Conservation (phyloP, 1,284 basidiomycete genomes). For the Porodaedalea pini region DNA sequence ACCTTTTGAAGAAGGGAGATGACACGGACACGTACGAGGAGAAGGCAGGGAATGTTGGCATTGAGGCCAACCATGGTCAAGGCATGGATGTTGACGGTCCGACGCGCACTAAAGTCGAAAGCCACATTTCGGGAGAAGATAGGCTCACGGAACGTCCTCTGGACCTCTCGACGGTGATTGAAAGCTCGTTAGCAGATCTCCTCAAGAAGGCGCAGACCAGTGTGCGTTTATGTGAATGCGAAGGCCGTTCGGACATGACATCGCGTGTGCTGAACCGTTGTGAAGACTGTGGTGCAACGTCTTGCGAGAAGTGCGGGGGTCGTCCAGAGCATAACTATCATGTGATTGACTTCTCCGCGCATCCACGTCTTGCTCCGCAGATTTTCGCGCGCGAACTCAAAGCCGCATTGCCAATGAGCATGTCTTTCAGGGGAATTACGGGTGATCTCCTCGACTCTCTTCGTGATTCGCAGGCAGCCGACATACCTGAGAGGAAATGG, state of each 20-base stretch:
- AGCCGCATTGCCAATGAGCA: slow-evolving; percentile 82
- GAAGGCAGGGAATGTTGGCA: slow-evolving; percentile 41
- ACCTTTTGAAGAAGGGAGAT: slow-evolving; percentile 61
- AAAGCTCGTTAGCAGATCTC: slow-evolving; percentile 50
- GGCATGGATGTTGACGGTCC: slow-evolving; percentile 46
- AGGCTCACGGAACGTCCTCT: slow-evolving; percentile 58
- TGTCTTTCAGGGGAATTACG: slow-evolving; percentile 58
- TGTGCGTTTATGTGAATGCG: slow-evolving; percentile 81
- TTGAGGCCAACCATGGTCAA: slow-evolving; percentile 38
- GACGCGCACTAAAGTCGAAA: slow-evolving; percentile 34
- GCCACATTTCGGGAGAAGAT: slow-evolving; percentile 69
- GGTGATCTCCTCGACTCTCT: slow-evolving; percentile 51
- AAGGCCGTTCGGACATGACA: slow-evolving; percentile 81
- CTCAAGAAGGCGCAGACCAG: slow-evolving; percentile 68
- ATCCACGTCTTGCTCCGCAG: slow-evolving; percentile 62
- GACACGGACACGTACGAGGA: slow-evolving; percentile 62
- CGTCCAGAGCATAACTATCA: slow-evolving; percentile 82
- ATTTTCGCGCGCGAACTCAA: slow-evolving; percentile 77
- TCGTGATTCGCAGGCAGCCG: slow-evolving; percentile 41
- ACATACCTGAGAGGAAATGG: slow-evolving; percentile 56
- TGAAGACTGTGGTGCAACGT: slow-evolving; percentile 71
- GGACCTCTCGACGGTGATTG: slow-evolving; percentile 60
- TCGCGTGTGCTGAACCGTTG: slow-evolving; percentile 70
- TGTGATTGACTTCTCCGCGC: slow-evolving; percentile 45
- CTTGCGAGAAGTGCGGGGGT: slow-evolving; percentile 85